phyloP scores from a whole-genome alignment of 2,329 filamentous ascomycete genomes.

The Penicillium italicum region DNA sequence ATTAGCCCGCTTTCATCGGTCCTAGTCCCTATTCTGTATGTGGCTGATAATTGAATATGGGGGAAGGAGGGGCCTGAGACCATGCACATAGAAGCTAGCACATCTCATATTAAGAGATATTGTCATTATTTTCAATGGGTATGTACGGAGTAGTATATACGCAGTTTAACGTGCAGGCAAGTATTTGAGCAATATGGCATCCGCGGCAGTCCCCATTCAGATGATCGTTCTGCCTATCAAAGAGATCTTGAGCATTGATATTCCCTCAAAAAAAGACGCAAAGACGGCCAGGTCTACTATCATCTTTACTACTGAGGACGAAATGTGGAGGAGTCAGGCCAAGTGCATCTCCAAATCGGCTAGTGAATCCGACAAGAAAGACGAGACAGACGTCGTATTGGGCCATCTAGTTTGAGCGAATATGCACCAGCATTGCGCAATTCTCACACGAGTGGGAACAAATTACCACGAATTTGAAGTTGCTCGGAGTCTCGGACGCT shows the following conservation, averaged over 20 bases:
- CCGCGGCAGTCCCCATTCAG: constrained; percentile 21
- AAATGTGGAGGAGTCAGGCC: constrained; percentile 27
- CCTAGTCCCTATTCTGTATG: background rate
- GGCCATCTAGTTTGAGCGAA: constrained; percentile 16
- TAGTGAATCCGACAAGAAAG: constrained; percentile 2
- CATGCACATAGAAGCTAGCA: background rate
- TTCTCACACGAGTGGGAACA: constrained; percentile 21
- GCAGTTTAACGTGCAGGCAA: background rate
- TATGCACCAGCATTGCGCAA: constrained; percentile 22
- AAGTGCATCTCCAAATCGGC: constrained; percentile 34
- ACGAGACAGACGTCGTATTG: background rate
- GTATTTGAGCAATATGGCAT: constrained; percentile 9
- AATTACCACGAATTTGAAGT: constrained; percentile 6
- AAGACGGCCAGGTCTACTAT: constrained; percentile 24
- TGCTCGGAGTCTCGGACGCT: constrained; percentile 14
- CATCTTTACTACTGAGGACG: constrained; percentile 32
- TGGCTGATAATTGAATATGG: background rate
- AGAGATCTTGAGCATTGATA: constrained; percentile 46
- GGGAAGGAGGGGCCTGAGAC: too few species aligned
- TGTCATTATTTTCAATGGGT: background rate
- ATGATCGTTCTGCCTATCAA: constrained; percentile 41
- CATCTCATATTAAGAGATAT: background rate
- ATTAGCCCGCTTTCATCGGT: constrained; percentile 13
- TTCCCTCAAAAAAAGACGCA: constrained; percentile 51
- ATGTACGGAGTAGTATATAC: background rate